A percentile compares a stretch with the other conserved stretches of the same genome.
Evolutionary conservation across 805 yeast genomes (phyloP).

Genomic region (Ogataea salicorniae): DNA sequence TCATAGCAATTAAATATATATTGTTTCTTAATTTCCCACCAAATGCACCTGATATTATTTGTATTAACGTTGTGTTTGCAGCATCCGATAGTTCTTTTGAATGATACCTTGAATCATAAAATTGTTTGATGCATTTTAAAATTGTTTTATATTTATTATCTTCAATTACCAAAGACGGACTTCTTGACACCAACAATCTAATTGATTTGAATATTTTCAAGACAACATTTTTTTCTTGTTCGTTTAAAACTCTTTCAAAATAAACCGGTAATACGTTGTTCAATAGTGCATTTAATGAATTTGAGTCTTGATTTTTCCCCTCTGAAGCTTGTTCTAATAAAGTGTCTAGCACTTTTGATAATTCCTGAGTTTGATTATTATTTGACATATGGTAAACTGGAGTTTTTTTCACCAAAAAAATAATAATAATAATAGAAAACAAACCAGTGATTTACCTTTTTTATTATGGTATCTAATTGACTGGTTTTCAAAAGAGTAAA

Average conservation of each 20-base stretch:
- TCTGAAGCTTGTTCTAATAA: constrained; percentile 22
- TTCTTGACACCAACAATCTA: constrained; percentile 17
- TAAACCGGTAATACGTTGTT: constrained; percentile 27
- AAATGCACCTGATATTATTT: constrained; percentile 17
- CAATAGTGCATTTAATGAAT: constrained; percentile 27
- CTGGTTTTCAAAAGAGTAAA: no score
- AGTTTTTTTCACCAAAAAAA: no score
- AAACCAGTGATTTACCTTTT: no score
- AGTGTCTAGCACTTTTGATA: constrained; percentile 26
- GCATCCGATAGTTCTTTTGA: constrained; percentile 17
- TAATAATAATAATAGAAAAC: no score
- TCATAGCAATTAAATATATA: constrained; percentile 17
- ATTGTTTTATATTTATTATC: constrained; percentile 16
- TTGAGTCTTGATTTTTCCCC: constrained; percentile 23
- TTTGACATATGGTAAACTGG: neutral
- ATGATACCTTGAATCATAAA: constrained; percentile 24
- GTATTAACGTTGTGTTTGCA: constrained; percentile 20
- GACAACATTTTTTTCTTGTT: constrained; percentile 16
- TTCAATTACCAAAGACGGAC: constrained; percentile 23
- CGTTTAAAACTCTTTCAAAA: constrained; percentile 7
- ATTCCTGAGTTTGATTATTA: constrained; percentile 22
- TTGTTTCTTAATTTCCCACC: constrained; percentile 21
- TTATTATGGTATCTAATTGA: no score
- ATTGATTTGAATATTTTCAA: constrained; percentile 27
- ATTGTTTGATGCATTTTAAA: constrained; percentile 17